Evolutionary conservation across 2,329 filamentous ascomycete genomes (phyloP).

Genomic region (Colletotrichum cordylinicola): DNA sequence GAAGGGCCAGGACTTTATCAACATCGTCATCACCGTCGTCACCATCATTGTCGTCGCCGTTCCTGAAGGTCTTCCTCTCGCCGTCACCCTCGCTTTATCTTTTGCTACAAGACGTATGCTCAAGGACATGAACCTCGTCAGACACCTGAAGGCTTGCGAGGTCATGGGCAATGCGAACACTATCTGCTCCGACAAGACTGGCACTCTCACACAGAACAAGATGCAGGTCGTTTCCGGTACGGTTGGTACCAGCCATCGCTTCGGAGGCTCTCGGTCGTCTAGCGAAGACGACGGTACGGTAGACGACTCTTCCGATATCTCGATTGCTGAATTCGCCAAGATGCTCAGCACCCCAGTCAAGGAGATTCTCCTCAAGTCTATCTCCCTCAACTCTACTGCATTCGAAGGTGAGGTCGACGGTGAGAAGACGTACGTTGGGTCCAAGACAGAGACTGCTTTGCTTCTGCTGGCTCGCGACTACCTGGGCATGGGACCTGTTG

Average conservation of each 20-base stretch:
- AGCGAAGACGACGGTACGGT: constrained; percentile 27
- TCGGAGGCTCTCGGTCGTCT: constrained; percentile 47
- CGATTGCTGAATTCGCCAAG: constrained; percentile 51
- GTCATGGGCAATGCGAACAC: constrained; percentile 82
- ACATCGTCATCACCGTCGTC: constrained; percentile 79
- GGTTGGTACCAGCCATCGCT: constrained; percentile 60
- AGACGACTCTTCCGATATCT: constrained; percentile 41
- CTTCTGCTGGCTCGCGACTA: constrained; percentile 72
- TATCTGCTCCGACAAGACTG: constrained; percentile 73
- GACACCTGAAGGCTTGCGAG: constrained; percentile 78
- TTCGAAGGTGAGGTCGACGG: constrained; percentile 79
- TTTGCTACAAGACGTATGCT: constrained; percentile 81
- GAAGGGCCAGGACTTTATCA: constrained; percentile 80
- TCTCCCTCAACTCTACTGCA: constrained; percentile 73
- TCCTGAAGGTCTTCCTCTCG: constrained; percentile 77
- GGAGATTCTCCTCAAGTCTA: constrained; percentile 63
- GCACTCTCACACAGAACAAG: constrained; percentile 71
- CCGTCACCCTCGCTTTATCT: constrained; percentile 78
- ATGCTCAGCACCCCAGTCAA: constrained; percentile 53
- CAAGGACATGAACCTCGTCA: constrained; percentile 78
- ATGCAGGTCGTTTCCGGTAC: constrained; percentile 71
- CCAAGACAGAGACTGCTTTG: constrained; percentile 79
- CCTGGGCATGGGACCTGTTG: constrained; percentile 70
- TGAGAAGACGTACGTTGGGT: constrained; percentile 71
- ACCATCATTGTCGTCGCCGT: constrained; percentile 84